Evolutionary conservation across 805 yeast genomes (phyloP).

Genomic region (Suhomyces sp.): DNA sequence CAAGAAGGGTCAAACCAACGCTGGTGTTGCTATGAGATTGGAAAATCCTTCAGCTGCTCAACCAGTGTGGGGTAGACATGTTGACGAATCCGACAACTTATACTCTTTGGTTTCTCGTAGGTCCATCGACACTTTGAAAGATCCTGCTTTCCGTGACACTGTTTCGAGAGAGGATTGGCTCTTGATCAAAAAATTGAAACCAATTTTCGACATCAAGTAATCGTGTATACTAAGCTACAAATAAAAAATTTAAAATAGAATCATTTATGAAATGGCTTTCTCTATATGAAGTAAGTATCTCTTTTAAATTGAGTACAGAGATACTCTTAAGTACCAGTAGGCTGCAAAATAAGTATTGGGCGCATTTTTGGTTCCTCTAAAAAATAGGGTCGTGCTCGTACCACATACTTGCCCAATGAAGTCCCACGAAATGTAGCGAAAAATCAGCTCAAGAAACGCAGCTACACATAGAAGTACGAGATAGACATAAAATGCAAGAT

Average conservation of each 20-base stretch:
- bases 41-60: constrained; percentile 90
- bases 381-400: constrained; percentile 4
- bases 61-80: constrained; percentile 99
- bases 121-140: constrained; percentile 95
- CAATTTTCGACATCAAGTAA: constrained; percentile 78
- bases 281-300: too few species aligned
- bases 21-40: constrained; percentile 98
- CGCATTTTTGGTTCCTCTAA: neutral
- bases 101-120: constrained; percentile 88
- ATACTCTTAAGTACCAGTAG: neutral
- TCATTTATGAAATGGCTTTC: too few species aligned
- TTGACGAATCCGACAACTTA: constrained; percentile 85
- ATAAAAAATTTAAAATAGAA: neutral
- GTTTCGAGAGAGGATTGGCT: constrained; percentile 97
- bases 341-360: neutral
- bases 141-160: constrained; percentile 93
- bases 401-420: constrained; percentile 6
- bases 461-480: constrained; percentile 1
- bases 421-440: constrained; percentile 4
- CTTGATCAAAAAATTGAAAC: constrained; percentile 81
- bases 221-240: neutral
- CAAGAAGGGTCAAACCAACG: constrained; percentile 92
- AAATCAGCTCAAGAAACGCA: neutral
- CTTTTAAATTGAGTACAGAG: neutral
- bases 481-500: constrained; percentile 53